Evolutionary conservation across 2,329 filamentous ascomycete genomes (phyloP), one percentile per base, ranked within the genome.

Genomic region (Pseudomassariella vexata): DNA sequence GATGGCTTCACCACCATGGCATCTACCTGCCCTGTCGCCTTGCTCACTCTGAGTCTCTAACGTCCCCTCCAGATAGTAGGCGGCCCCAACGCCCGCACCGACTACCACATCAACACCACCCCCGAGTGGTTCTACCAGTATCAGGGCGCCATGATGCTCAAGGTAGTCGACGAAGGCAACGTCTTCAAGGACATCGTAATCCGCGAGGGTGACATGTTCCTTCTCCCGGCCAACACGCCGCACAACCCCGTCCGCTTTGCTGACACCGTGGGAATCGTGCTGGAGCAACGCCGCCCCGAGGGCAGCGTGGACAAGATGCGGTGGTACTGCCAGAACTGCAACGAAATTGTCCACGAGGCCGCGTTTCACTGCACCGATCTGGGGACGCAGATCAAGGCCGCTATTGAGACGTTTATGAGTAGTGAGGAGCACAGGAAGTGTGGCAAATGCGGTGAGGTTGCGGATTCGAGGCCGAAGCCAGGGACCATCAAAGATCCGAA

Each of bases 81-180:
- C 55, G 92, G 92, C 9, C 92, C 92, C 51, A 96, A 96, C 60
- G 86, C 86, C 39, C 80, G 92, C 43, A 95, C 89, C 35, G 92
- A 96, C 70, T 98, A 95, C 70, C 92, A 96, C 72, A 90, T 96
- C 74, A 96, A 96, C 70, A 69, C 79, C 49, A 96, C 90, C 1
- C 80, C 92, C 9, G 92, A 96, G 61, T 96, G 89, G 82, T 98
- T 96, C 77, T 96, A 92, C 72, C 90, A 96, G 62, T 79, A 95
- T 73, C 80, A 81, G 50, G 92, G 92, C 45, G 80, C 82, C 45
- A 95, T 96, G 90, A 70, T 92, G 36, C 82, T 98, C 47, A 94
- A 94, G 57, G 84, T 92, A 11, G 85, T 95, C 42, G 87, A 95
- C 52, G 60, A 69, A 36, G 57, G 70, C 56, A 38, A 64, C 28